Evolutionary conservation across 306 rosid species (phyloP).

Genomic region (Vachellia collinsii): DNA sequence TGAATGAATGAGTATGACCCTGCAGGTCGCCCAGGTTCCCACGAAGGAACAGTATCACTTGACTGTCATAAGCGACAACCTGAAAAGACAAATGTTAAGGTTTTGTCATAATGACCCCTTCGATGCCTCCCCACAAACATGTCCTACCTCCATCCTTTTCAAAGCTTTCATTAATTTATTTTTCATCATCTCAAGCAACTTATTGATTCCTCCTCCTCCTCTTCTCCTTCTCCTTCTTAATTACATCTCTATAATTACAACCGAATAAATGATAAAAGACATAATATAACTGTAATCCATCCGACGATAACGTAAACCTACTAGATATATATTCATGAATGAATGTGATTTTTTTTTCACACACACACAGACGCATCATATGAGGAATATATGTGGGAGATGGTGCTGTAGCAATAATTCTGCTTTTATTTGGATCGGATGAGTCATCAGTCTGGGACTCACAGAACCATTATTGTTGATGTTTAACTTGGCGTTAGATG

Average conservation of each 20-base stretch:
- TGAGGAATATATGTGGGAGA: background rate
- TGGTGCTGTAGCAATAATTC: background rate
- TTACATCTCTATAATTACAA: conserved; percentile 50
- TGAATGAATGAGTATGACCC: conserved; percentile 21
- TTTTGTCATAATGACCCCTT: conserved; percentile 78
- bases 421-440: background rate
- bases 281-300: conserved; percentile 45
- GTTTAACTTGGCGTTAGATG: no score
- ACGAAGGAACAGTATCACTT: conserved; percentile 56
- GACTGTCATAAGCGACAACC: conserved; percentile 67
- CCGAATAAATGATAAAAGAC: conserved; percentile 57
- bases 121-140: conserved; percentile 46
- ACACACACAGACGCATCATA: background rate
- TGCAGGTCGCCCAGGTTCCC: conserved; percentile 38
- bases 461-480: no score
- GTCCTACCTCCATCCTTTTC: conserved; percentile 75
- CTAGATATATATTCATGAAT: no score
- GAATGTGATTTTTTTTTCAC: background rate
- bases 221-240: background rate
- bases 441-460: conserved; percentile 19
- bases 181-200: conserved; percentile 50
- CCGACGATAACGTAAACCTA: no score
- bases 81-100: conserved; percentile 98
- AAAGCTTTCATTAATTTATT: no score
- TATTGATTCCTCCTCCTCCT: background rate